Conservation (phyloP, 805 yeast genomes). For the Pichia exigua region DNA sequence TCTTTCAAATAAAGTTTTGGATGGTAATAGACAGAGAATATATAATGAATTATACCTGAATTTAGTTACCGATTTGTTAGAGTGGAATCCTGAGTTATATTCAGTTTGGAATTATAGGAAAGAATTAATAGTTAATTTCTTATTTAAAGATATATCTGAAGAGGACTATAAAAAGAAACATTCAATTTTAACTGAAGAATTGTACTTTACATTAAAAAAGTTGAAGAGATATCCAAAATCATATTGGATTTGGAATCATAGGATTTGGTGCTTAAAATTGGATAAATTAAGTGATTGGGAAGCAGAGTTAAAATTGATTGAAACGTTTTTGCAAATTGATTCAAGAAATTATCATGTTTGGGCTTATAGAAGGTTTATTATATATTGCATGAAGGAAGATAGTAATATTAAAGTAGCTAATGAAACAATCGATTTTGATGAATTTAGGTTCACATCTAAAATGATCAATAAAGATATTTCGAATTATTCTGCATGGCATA, state of each 20-base stretch:
- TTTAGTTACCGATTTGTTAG: constrained; percentile 49
- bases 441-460: constrained; percentile 68
- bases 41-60: constrained; percentile 37
- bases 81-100: constrained; percentile 77
- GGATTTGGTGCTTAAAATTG: constrained; percentile 68
- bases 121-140: constrained; percentile 42
- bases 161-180: constrained; percentile 17
- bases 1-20: constrained; percentile 39
- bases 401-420: constrained; percentile 5
- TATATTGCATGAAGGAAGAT: constrained; percentile 27
- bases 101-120: constrained; percentile 87
- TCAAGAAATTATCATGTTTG: constrained; percentile 91
- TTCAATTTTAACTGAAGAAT: constrained; percentile 43
- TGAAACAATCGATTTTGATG: constrained; percentile 32
- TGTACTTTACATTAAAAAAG: constrained; percentile 49
- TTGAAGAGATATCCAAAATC: constrained; percentile 73
- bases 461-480: constrained; percentile 80
- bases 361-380: constrained; percentile 80
- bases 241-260: constrained; percentile 95
- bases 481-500: constrained; percentile 95
- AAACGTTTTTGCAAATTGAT: constrained; percentile 61
- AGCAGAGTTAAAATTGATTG: constrained; percentile 63
- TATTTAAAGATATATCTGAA: constrained; percentile 19
- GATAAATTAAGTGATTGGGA: constrained; percentile 51
- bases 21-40: constrained; percentile 20